Base-by-base conservation (phyloP, 306 rosid species). In the Leucaena leucocephala region DNA sequence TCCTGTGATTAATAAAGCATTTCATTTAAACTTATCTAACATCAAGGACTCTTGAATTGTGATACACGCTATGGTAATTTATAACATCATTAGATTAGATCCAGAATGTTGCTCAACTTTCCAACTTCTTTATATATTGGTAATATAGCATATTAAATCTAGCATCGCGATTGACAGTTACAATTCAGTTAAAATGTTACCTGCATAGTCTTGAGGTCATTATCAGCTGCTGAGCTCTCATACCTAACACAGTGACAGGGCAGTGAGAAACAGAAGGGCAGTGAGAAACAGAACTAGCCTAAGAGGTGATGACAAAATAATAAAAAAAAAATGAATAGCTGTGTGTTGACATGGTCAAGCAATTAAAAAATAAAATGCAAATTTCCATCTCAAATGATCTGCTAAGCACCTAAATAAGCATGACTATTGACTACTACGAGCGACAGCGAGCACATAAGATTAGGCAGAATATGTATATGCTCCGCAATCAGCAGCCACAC, bases 151-250 rank as follows among this genome's bases (percentile, higher is more conserved):
- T 48, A 40, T 40, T 52, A 62, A 86, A 52, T 62, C 75, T 10
- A 77, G 64, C 58, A 80, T 33, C 59, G 35, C n/a, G 44, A 63
- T 39, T 48, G 36, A 71, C 59, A 38, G 58, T 38, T 34, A n/a
- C 7, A 77, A 80, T 54, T 45, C 11, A 76, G 63, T 54, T 38
- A 40, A 59, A 77, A 46, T 34, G 79, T 84, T 84, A 96, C 99
- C 99, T 93, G 90, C 80, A 90, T 90, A 57, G 87, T 81, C 88
- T 93, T 85, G 59, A 72, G 63, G 65, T 91, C 97, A 59, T 68
- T 81, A n/a, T 90, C 94, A 74, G 85, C 89, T 36, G 88, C 88
- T 38, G 86, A 54, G 82, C 85, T 82, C 88, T 89, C 94, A 44
- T 77, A 75, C 90, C 99, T 96, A 77, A 63, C 77, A 84, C 46